Percentiles rank a stretch among this genome's conserved stretches.
phyloP scores from a whole-genome alignment of 116 monocot genomes.

The Dioscorea cayenensis region DNA sequence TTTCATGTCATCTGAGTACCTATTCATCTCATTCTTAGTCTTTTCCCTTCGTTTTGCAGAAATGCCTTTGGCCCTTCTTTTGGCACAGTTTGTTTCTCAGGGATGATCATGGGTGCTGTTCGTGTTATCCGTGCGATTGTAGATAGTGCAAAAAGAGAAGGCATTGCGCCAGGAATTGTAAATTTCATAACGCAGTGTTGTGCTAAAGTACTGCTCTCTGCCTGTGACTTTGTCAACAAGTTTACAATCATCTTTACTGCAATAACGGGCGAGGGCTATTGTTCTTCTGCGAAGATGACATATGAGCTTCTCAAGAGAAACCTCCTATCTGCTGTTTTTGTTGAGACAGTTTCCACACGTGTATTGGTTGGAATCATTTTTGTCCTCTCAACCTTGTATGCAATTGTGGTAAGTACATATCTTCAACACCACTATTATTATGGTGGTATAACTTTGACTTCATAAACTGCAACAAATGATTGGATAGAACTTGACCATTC shows the following conservation, averaged over 20 bases:
- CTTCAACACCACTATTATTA: not conserved
- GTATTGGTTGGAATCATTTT: slow-evolving; percentile 67
- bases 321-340: slow-evolving; percentile 89
- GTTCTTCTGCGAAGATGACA: slow-evolving; percentile 80
- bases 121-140: slow-evolving; percentile 60
- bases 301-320: slow-evolving; percentile 95
- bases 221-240: slow-evolving; percentile 85
- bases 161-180: slow-evolving; percentile 38
- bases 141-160: slow-evolving; percentile 58
- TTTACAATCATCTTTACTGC: slow-evolving; percentile 95
- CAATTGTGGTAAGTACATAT: slow-evolving; percentile 57
- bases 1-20: too few species aligned
- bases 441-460: too few species aligned
- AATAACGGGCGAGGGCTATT: slow-evolving; percentile 91
- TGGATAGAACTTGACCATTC: too few species aligned
- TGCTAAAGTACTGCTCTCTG: slow-evolving; percentile 47
- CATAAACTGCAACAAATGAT: too few species aligned
- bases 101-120: slow-evolving; percentile 50
- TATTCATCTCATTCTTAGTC: not conserved
- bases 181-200: slow-evolving; percentile 62
- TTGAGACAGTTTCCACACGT: slow-evolving; percentile 90
- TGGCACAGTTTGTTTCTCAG: slow-evolving; percentile 89
- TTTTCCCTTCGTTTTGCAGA: slow-evolving; percentile 37
- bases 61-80: slow-evolving; percentile 94
- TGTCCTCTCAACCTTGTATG: slow-evolving; percentile 74